phyloP scores from a whole-genome alignment of 2,329 filamentous ascomycete genomes.

The Neophaeococcomyces mojaviensis region DNA sequence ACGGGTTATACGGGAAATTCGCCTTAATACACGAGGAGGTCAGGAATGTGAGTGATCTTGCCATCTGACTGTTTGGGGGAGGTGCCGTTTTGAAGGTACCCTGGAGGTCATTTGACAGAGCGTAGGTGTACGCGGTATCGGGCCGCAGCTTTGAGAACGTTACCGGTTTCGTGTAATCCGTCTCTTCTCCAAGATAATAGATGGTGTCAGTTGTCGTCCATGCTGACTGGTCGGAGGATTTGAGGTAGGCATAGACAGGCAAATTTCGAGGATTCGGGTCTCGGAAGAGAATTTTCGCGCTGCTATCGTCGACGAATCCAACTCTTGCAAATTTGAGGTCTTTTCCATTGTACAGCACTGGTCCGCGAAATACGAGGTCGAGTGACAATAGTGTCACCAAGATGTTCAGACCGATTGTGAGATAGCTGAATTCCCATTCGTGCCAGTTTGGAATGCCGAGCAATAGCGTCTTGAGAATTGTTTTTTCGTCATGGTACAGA shows the following conservation, averaged over 20 bases:
- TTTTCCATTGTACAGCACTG: constrained; percentile 59
- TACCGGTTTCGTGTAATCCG: constrained; percentile 73
- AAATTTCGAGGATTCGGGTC: constrained; percentile 71
- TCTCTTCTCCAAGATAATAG: constrained; percentile 60
- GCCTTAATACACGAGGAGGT: constrained; percentile 90
- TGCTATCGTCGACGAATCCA: constrained; percentile 74
- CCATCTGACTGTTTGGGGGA: constrained; percentile 53
- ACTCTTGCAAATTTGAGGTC: constrained; percentile 79
- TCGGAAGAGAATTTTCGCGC: constrained; percentile 73
- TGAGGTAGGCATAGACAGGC: constrained; percentile 64
- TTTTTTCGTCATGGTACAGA: constrained; percentile 49
- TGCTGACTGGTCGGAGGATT: constrained; percentile 25
- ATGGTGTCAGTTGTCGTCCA: constrained; percentile 61
- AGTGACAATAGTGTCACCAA: constrained; percentile 60
- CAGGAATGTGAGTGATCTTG: constrained; percentile 77
- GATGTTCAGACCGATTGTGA: constrained; percentile 66
- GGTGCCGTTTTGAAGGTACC: constrained; percentile 77
- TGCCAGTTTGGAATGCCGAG: constrained; percentile 67
- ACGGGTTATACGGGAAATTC: constrained; percentile 77
- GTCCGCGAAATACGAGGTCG: constrained; percentile 71
- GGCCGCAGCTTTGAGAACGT: constrained; percentile 60
- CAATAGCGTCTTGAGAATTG: constrained; percentile 59
- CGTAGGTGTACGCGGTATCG: constrained; percentile 73
- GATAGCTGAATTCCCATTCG: constrained; percentile 57
- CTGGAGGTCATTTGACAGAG: constrained; percentile 75